phyloP scores from a whole-genome alignment of 23 red algal genomes.

The Gracilaria domingensis region DNA sequence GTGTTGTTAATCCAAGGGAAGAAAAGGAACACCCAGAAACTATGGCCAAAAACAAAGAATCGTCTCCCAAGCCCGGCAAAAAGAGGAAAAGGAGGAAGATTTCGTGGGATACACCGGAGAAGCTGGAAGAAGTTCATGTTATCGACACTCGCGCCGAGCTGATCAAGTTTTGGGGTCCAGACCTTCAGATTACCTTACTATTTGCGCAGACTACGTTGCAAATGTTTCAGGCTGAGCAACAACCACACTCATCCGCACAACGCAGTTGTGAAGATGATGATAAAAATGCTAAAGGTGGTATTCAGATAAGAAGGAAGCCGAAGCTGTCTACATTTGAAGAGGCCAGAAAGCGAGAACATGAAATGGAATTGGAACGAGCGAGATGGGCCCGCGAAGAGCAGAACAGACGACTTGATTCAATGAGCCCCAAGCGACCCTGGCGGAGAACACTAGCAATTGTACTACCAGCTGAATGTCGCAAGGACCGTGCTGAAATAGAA shows the following conservation, averaged over 20 bases:
- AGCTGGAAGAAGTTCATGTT: slow-evolving; percentile 53
- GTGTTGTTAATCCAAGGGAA: not conserved
- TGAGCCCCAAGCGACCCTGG: slow-evolving; percentile 39
- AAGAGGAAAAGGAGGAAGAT: slow-evolving; percentile 60
- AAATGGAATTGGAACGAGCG: slow-evolving; percentile 72
- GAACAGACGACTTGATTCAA: slow-evolving; percentile 38
- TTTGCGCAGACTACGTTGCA: slow-evolving; percentile 49
- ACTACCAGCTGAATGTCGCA: slow-evolving; percentile 62
- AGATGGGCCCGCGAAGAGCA: slow-evolving; percentile 43
- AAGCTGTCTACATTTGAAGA: slow-evolving; percentile 51
- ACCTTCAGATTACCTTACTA: slow-evolving; percentile 66
- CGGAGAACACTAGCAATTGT: slow-evolving; percentile 38
- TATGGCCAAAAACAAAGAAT: not conserved
- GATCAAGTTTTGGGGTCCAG: slow-evolving; percentile 64
- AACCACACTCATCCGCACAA: not conserved
- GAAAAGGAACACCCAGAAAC: slow-evolving; percentile 8
- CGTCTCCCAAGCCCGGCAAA: slow-evolving; percentile 18
- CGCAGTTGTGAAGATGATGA: not conserved
- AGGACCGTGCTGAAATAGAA: slow-evolving; percentile 54
- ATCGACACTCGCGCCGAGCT: slow-evolving; percentile 64
- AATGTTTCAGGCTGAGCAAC: slow-evolving; percentile 22
- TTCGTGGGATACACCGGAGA: slow-evolving; percentile 56
- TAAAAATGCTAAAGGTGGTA: slow-evolving; percentile 14
- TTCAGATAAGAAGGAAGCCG: slow-evolving; percentile 6
- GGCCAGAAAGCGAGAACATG: slow-evolving; percentile 68